Conservation (phyloP, 768 basidiomycete genomes). For the Antrodiella citrinella region DNA sequence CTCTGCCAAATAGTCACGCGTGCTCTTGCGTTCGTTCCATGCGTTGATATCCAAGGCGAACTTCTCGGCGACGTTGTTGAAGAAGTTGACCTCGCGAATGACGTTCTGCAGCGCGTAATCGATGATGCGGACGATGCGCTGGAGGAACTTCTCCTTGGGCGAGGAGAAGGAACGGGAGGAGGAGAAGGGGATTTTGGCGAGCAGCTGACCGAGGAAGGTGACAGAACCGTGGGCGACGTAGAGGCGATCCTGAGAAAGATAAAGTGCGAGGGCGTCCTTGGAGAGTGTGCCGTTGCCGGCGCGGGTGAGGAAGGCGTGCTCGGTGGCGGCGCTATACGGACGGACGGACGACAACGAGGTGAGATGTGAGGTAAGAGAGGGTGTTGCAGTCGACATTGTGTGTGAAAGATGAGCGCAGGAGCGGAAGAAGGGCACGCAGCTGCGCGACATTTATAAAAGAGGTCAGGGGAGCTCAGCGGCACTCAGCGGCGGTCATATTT, state of each 20-base stretch:
- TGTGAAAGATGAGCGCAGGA: no score
- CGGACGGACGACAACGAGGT: slow-evolving; percentile 25
- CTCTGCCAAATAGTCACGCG: slow-evolving; percentile 65
- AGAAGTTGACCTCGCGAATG: slow-evolving; percentile 52
- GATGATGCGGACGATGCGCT: slow-evolving; percentile 38
- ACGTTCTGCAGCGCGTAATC: slow-evolving; percentile 50
- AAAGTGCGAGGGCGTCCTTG: slow-evolving; percentile 41
- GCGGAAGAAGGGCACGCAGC: no score
- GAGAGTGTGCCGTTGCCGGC: slow-evolving; percentile 48
- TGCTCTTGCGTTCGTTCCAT: slow-evolving; percentile 50
- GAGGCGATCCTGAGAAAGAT: slow-evolving; percentile 66
- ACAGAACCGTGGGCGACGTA: slow-evolving; percentile 74
- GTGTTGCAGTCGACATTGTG: slow-evolving; percentile 1
- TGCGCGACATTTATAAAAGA: no score
- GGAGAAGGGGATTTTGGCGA: slow-evolving; percentile 49
- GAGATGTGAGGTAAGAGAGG: slow-evolving; percentile 26
- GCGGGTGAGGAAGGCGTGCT: slow-evolving; percentile 50
- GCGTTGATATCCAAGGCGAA: slow-evolving; percentile 38
- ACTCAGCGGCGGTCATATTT: no score
- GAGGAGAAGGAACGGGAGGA: slow-evolving; percentile 24
- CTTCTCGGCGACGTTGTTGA: slow-evolving; percentile 38
- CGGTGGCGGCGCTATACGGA: slow-evolving; percentile 39
- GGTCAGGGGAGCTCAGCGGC: no score
- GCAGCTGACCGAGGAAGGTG: slow-evolving; percentile 58
- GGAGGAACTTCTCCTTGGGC: slow-evolving; percentile 28